These are phyloP conservation scores for Alliaria petiolata DNA, from an alignment of 345 rosid genomes.

Conservation along the genomic window DNA sequence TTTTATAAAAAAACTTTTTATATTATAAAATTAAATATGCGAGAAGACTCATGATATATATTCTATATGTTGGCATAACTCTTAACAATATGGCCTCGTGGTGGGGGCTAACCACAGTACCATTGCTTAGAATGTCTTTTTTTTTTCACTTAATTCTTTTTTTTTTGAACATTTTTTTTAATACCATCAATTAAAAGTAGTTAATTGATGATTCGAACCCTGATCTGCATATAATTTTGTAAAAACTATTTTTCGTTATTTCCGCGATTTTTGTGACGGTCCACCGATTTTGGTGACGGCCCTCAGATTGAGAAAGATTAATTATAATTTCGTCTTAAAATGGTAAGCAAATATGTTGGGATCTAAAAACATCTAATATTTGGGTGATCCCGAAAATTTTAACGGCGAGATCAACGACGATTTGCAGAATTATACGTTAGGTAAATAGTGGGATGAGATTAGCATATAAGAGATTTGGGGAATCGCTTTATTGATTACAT, in stretches of 20 bases:
- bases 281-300: conserved; percentile 5
- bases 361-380: conserved; percentile 19
- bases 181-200: too few species aligned
- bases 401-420: conserved; percentile 29
- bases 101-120: conserved; percentile 32
- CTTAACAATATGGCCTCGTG: conserved; percentile 24
- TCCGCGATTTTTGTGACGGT: conserved; percentile 1
- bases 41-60: conserved; percentile 30
- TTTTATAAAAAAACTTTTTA: too few species aligned
- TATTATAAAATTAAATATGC: not conserved
- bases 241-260: not conserved
- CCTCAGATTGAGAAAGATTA: not conserved
- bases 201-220: too few species aligned
- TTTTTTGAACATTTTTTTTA: too few species aligned
- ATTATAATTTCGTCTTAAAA: not conserved
- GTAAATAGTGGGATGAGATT: conserved; percentile 21
- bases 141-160: not conserved
- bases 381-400: conserved; percentile 27
- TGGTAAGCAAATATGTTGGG: conserved; percentile 21
- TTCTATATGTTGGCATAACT: conserved; percentile 36
- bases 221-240: not conserved
- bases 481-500: conserved; percentile 30
- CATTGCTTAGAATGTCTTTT: conserved; percentile 18
- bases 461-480: conserved; percentile 23
- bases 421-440: conserved; percentile 22